Evolutionary conservation across 2,329 filamentous ascomycete species (phyloP).

Genomic region (Aspergillus pseudonomiae): DNA sequence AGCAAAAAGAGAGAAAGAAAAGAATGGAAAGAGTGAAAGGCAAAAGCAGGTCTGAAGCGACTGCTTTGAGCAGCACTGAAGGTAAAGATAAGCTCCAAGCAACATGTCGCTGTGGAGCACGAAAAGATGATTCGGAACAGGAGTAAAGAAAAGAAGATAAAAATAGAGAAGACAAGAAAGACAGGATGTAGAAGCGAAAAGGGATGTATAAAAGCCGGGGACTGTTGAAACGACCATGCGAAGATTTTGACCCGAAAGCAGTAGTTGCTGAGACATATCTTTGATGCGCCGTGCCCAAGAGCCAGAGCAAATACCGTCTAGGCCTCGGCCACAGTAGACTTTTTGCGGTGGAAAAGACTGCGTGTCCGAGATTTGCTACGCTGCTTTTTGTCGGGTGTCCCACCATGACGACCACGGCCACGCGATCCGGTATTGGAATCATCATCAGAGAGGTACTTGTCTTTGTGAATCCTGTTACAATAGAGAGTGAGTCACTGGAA

Average conservation of each 20-base stretch:
- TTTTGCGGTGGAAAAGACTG: constrained; percentile 70
- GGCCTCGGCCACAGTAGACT: constrained; percentile 38
- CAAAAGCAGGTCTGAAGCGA: not conserved
- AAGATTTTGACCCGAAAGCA: not conserved
- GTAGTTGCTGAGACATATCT: not conserved
- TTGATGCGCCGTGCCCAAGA: not conserved
- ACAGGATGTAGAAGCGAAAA: not conserved
- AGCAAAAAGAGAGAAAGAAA: not conserved
- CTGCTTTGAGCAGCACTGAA: not conserved
- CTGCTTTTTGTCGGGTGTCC: constrained; percentile 63
- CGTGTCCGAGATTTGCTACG: constrained; percentile 77
- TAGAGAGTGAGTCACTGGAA: constrained; percentile 13
- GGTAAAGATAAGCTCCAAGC: constrained; percentile 2
- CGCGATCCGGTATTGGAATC: constrained; percentile 40
- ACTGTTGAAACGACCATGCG: not conserved
- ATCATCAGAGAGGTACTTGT: constrained; percentile 81
- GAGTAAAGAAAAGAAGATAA: not conserved
- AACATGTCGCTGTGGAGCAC: not conserved
- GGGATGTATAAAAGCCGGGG: not conserved
- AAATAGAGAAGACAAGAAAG: not conserved
- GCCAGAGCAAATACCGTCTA: constrained; percentile 9
- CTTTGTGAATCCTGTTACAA: constrained; percentile 84
- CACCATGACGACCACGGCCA: constrained; percentile 35
- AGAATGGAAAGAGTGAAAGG: constrained; percentile 16
- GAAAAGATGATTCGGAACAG: not conserved